Conservation (phyloP, 371 early-diverging fungal species). For the Mucor ambiguus region DNA sequence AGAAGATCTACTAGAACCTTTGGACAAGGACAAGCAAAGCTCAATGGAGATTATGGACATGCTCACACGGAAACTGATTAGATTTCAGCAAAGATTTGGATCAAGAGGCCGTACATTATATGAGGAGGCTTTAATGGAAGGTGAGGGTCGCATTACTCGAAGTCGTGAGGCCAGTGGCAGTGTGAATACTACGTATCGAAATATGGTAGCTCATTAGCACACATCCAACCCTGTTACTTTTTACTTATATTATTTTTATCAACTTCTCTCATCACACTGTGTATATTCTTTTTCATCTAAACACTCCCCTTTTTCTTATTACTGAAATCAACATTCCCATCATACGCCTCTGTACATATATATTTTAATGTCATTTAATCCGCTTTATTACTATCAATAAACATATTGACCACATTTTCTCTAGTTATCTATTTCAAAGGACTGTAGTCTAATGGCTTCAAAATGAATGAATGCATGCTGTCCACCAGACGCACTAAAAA, state of each 20-base stretch:
- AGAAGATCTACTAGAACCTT: slow-evolving; percentile 14
- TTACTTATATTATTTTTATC: slow-evolving; percentile 4
- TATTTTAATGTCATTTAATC: slow-evolving; percentile 5
- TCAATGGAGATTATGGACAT: slow-evolving; percentile 53
- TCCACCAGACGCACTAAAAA: slow-evolving; percentile 77
- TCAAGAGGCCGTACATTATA: slow-evolving; percentile 20
- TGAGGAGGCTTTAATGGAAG: slow-evolving; percentile 16
- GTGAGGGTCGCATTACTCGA: slow-evolving; percentile 29
- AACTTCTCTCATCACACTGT: neutral
- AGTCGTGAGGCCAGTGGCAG: slow-evolving; percentile 24
- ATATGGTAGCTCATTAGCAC: slow-evolving; percentile 19
- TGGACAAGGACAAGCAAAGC: slow-evolving; percentile 18
- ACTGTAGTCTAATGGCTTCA: slow-evolving; percentile 80
- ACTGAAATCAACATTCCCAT: neutral
- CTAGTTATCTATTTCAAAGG: slow-evolving; percentile 61
- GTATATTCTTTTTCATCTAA: neutral
- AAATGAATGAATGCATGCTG: slow-evolving; percentile 82
- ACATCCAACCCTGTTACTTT: neutral
- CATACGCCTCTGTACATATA: neutral
- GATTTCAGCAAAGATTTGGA: slow-evolving; percentile 48
- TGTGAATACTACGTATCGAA: slow-evolving; percentile 4
- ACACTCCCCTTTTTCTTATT: neutral
- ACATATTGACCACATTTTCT: slow-evolving; percentile 1
- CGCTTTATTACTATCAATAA: slow-evolving; percentile 5
- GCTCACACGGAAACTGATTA: slow-evolving; percentile 43